These are phyloP conservation scores for Salvia hispanica DNA, from an alignment of 257 asterid genomes.

Conservation along the genomic window DNA sequence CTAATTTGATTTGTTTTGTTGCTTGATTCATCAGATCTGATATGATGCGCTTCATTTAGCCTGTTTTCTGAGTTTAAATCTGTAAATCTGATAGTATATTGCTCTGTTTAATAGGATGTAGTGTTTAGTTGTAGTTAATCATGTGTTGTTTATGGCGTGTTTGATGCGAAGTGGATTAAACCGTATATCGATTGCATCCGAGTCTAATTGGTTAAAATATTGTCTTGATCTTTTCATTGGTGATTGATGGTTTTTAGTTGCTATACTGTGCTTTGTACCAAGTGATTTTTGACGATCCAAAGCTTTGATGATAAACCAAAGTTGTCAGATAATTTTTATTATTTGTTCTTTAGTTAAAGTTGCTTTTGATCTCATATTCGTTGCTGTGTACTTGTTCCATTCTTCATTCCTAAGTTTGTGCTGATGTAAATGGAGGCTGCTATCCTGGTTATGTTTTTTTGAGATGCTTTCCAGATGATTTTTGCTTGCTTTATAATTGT, in stretches of 20 bases:
- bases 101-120: neutral
- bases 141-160: neutral
- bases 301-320: neutral
- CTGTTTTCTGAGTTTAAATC: neutral
- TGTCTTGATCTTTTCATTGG: constrained; percentile 14
- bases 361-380: neutral
- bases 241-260: too few relatives aligned
- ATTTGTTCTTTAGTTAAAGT: neutral
- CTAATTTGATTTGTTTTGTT: constrained; percentile 9
- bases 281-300: neutral
- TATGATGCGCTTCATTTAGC: neutral
- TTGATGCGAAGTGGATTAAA: neutral
- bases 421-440: neutral
- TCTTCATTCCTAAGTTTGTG: neutral
- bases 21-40: constrained; percentile 31
- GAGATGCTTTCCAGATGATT: neutral
- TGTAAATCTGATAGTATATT: neutral
- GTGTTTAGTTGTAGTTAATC: neutral
- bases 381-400: neutral
- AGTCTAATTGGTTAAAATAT: neutral
- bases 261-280: neutral
- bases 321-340: neutral
- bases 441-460: neutral
- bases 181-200: neutral
- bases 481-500: neutral